Evolutionary conservation across 31 red algal species (phyloP).

Genomic region (Asparagopsis taxiformis): DNA sequence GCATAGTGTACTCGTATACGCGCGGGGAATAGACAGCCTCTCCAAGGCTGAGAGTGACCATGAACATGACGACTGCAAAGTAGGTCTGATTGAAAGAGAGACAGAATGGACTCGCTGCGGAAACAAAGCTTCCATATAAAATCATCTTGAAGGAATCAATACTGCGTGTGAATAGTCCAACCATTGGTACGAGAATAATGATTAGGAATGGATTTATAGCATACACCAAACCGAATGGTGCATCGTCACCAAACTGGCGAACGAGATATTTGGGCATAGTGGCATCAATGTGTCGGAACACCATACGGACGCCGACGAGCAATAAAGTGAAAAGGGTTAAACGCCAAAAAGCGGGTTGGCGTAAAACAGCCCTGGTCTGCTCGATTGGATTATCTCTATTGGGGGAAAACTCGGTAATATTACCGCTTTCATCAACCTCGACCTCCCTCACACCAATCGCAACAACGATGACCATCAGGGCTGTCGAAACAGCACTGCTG

Average conservation of each 20-base stretch:
- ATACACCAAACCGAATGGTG: conserved; percentile 91
- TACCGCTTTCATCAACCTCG: conserved; percentile 79
- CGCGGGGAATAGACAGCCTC: conserved; percentile 94
- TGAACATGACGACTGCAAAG: conserved; percentile 74
- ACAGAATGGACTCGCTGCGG: conserved; percentile 79
- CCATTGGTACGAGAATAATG: conserved; percentile 84
- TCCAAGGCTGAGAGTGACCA: conserved; percentile 84
- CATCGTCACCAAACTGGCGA: conserved; percentile 76
- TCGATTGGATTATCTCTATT: conserved; percentile 53
- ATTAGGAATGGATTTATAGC: conserved; percentile 94
- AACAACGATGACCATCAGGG: conserved; percentile 54
- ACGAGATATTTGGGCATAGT: conserved; percentile 92
- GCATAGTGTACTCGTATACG: conserved; percentile 95
- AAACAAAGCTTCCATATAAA: conserved; percentile 72
- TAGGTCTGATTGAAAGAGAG: conserved; percentile 69
- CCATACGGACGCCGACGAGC: conserved; percentile 85
- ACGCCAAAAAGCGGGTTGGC: conserved; percentile 82
- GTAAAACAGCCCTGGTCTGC: conserved; percentile 57
- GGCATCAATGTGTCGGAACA: conserved; percentile 92
- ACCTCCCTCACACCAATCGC: conserved; percentile 74
- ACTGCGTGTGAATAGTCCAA: conserved; percentile 57
- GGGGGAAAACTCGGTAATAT: conserved; percentile 57
- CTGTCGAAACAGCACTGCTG: conserved; percentile 64
- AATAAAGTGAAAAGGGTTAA: conserved; percentile 85
- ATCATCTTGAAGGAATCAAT: conserved; percentile 89